phyloP scores from a whole-genome alignment of 139 green algal genomes.

The Coelastrella sp. region DNA sequence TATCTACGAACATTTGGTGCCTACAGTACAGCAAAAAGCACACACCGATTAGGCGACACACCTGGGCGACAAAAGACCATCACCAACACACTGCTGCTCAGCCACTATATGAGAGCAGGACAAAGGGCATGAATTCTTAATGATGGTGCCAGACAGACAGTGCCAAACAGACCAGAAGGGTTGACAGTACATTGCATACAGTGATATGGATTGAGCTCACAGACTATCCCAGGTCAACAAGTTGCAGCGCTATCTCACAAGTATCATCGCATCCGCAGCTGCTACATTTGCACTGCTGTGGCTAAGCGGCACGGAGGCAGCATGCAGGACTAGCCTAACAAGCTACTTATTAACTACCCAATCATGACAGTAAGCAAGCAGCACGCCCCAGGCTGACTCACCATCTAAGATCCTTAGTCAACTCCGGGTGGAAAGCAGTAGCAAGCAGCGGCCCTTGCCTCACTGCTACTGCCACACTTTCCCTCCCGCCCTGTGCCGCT shows the following conservation, averaged over 20 bases:
- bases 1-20: conserved; percentile 92
- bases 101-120: not conserved
- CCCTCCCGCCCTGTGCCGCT: conserved; percentile 40
- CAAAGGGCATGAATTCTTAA: no score
- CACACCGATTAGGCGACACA: not conserved
- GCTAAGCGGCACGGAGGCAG: no score
- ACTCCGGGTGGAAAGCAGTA: conserved; percentile 98
- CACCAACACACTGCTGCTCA: not conserved
- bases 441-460: conserved; percentile 86
- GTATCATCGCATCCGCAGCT: no score
- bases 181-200: no score
- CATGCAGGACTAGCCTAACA: no score
- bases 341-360: not conserved
- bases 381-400: conserved; percentile 45
- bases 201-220: no score
- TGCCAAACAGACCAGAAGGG: no score
- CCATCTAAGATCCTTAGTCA: conserved; percentile 93
- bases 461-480: conserved; percentile 85
- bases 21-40: conserved; percentile 57
- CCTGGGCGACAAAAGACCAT: not conserved
- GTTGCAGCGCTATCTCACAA: no score
- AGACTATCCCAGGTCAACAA: no score
- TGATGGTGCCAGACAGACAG: no score
- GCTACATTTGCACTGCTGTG: no score
- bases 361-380: not conserved